Base-by-base conservation (phyloP, 2,329 filamentous ascomycete genomes). In the Paracoccidioides lutzii region DNA sequence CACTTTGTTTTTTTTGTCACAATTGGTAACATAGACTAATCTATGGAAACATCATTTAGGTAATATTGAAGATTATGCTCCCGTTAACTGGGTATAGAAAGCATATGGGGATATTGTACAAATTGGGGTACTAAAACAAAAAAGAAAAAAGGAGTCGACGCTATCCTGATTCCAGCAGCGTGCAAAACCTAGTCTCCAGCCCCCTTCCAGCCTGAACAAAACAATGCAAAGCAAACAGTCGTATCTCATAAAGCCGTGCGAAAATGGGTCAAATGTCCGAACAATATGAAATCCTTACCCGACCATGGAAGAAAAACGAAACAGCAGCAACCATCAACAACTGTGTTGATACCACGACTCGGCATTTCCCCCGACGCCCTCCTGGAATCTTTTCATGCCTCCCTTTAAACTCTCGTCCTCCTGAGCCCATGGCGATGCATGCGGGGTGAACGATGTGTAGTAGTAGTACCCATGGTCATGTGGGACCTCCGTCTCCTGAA, bases 401-500 rank as follows among this genome's bases (percentile, higher is more conserved):
- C 10, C 10, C 32, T 10, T 33, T 42, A 53, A 14, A 53, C 5
- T 15, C 30, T 45, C 12, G 41, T 53, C 6, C 52, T 35, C 4
- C 43, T 46, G 22, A 44, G 22, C 22, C 53, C 53, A 22, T 45
- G 43, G 3, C 53, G 35, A 9, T 33, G 44, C 30, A n/a, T 46
- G 4, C 52, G 12, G 5, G 22, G 22, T 22, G 42, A 8, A 12
- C 45, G 43, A 12, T 40, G 22, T 6, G 53, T 50, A 12, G 52
- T 35, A 7, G 48, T 56, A 12, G 46, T 46, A 15, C 43, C 28
- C 14, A 32, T 46, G 14, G 10, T n/a, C 30, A 38, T 52, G 32
- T 32, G 15, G 0, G 9, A 3, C 38, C 64, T 61, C 57, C 64
- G 61, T n/a, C 70, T 63, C 10, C 66, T 65, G 54, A 63, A 67